These are phyloP conservation scores for Perkinsus marinus DNA, from an alignment of 169 alveolate genomes.

Conservation along the genomic window DNA sequence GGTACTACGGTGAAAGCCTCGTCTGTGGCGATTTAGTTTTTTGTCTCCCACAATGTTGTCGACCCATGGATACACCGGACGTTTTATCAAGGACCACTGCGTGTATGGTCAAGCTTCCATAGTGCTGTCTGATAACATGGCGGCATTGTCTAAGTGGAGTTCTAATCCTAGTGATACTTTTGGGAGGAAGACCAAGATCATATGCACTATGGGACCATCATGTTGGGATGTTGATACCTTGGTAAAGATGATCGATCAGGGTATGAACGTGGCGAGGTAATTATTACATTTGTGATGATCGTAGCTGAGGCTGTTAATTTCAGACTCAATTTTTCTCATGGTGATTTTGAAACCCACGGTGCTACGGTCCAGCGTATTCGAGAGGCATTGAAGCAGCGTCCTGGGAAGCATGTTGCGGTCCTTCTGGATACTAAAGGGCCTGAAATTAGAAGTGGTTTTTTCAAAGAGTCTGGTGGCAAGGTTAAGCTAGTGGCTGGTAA, in stretches of 20 bases:
- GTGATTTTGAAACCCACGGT: constrained; percentile 84
- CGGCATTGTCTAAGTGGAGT: too few species aligned
- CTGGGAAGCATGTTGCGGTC: constrained; percentile 75
- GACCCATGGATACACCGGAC: too few species aligned
- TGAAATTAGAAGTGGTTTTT: constrained; percentile 92
- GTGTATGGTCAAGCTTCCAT: too few species aligned
- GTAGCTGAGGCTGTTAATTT: too few species aligned
- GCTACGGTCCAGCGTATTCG: constrained; percentile 62
- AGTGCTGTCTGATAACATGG: too few species aligned
- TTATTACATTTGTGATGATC: too few species aligned
- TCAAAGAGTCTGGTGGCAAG: constrained; percentile 64
- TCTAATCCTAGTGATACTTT: constrained; percentile 33
- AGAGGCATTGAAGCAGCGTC: constrained; percentile 81
- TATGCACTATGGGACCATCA: constrained; percentile 95
- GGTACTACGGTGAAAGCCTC: too few species aligned
- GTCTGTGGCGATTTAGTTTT: too few species aligned
- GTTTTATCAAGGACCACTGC: too few species aligned
- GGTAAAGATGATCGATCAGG: constrained; percentile 78
- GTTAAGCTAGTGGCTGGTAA: constrained; percentile 75
- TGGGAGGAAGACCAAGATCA: constrained; percentile 80
- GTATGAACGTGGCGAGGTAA: constrained; percentile 81
- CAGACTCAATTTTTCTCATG: constrained; percentile 95
- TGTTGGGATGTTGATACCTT: constrained; percentile 77
- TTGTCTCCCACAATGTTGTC: too few species aligned
- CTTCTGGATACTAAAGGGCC: constrained; percentile 99